Conservation (phyloP, 2,329 filamentous ascomycete species). For the Aspergillus transmontanensis region DNA sequence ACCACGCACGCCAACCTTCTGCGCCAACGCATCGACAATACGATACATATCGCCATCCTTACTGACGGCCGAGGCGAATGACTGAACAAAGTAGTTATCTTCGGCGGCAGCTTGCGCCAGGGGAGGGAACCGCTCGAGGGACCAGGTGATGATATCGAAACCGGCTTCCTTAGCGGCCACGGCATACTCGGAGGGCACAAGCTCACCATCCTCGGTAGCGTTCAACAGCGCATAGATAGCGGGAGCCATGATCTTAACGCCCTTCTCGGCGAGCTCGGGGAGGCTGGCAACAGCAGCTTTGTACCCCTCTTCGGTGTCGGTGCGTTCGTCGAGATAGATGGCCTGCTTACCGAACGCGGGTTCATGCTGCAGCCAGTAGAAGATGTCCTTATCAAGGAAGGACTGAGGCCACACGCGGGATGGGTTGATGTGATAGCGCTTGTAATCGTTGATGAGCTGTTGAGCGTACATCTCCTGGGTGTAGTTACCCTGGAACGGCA, state of each 20-base stretch:
- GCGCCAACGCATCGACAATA: conserved; percentile 23
- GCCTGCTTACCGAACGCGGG: conserved; percentile 22
- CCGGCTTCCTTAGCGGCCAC: conserved; percentile 19
- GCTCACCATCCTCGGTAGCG: conserved; percentile 17
- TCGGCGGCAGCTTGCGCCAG: conserved; percentile 18
- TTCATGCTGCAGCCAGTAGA: conserved; percentile 23
- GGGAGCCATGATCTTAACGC: conserved; percentile 21
- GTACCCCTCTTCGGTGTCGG: conserved; percentile 19
- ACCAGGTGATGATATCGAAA: conserved; percentile 22
- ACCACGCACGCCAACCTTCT: conserved; percentile 21
- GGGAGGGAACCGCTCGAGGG: conserved; percentile 21
- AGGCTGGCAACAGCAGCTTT: conserved; percentile 14
- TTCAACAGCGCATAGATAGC: conserved; percentile 23
- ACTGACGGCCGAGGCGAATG: conserved; percentile 12
- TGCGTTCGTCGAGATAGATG: conserved; percentile 22
- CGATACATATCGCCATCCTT: conserved; percentile 25
- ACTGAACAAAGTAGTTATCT: conserved; percentile 18
- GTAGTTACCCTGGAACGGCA: conserved; percentile 23
- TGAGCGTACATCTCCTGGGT: conserved; percentile 23
- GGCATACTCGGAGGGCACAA: conserved; percentile 22
- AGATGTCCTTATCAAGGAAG: conserved; percentile 22
- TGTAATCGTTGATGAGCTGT: conserved; percentile 25
- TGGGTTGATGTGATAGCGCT: conserved; percentile 17
- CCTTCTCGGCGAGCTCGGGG: conserved; percentile 14
- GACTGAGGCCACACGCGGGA: conserved; percentile 24